Base-by-base conservation (phyloP, 1,284 basidiomycete species). In the Trametes pubescens region DNA sequence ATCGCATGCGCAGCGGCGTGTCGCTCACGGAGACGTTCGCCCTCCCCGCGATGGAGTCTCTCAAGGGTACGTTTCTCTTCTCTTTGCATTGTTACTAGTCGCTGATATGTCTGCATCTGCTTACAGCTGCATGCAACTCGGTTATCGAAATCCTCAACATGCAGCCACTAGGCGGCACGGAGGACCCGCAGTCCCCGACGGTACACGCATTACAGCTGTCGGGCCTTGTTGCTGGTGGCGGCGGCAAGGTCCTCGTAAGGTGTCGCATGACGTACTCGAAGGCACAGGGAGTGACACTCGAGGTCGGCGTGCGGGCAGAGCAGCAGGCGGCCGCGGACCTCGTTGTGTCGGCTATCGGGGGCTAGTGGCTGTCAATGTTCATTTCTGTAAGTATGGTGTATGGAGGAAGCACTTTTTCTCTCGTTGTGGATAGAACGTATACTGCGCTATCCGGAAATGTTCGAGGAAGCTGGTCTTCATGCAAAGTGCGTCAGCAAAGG, bases 181-280 rank as follows among this genome's bases (percentile, higher is more conserved):
- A 96, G 74, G 79, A 80, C 34, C 93, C 96, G 1, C 83, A 88
- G 43, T 94, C 93, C 32, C 84, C 88, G 18, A 91, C 94, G 9
- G 93, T 99, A 59, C 98, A 99, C 80, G 98, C 96, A 44, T 85
- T 99, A 67, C 95, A 97, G 74, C 79, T 99, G 53, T 93, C 95
- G 16, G 98, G 98, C 49, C 77, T 97, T 65, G 91, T 98, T 11
- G 84, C 86, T 34, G 95, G 95, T 54, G 95, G 95, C 38, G 94
- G 92, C 38, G 96, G 95, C 43, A 98, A 97, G 81, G 93, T 98
- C 35, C 85, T 99, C 63, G 95, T 91, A 37, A 88, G 96, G 65
- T 94, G 92, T 80, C 86, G 97, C 67, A 99, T 99, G 98, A 98
- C 96, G 22, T 98, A 89, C 79, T 90, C 93, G 54, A 83, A 89